These are phyloP conservation scores for Cytospora piceae DNA, from an alignment of 2,329 filamentous ascomycete genomes.

Conservation along the genomic window DNA sequence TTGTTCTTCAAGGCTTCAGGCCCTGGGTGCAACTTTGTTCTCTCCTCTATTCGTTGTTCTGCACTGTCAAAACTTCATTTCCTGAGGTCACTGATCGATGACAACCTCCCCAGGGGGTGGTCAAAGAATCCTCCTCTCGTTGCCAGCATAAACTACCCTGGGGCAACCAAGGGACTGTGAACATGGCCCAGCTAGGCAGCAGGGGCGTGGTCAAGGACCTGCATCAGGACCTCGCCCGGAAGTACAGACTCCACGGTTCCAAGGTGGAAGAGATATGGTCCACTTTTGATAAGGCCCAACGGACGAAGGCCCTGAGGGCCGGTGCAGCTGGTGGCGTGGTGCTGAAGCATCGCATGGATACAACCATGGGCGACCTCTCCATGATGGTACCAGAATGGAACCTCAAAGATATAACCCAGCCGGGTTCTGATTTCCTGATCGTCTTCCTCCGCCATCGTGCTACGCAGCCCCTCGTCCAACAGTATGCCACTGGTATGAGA, in stretches of 20 bases:
- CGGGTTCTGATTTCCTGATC: conserved; percentile 39
- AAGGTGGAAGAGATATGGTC: conserved; percentile 46
- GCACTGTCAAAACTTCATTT: no score
- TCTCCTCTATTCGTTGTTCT: no score
- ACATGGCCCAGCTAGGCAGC: neutral
- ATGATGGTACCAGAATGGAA: conserved; percentile 51
- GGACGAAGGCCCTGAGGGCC: conserved; percentile 41
- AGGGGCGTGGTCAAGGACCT: conserved; percentile 36
- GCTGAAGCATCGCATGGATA: conserved; percentile 42
- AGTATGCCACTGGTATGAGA: conserved; percentile 24
- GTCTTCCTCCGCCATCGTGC: conserved; percentile 31
- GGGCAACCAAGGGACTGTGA: no score
- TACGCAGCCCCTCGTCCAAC: conserved; percentile 28
- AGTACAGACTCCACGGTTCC: conserved; percentile 43
- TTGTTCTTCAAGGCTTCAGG: no score
- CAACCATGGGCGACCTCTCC: conserved; percentile 42
- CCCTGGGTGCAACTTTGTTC: no score
- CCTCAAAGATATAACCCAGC: conserved; percentile 44
- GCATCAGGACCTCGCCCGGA: conserved; percentile 44
- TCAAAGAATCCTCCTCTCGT: no score
- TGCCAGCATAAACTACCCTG: no score
- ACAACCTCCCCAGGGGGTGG: no score
- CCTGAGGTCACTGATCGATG: no score
- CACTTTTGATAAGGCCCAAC: conserved; percentile 41
- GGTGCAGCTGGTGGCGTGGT: conserved; percentile 41